These are phyloP conservation scores for Atalantia buxifolia DNA, from an alignment of 345 rosid species.

Conservation along the genomic window DNA sequence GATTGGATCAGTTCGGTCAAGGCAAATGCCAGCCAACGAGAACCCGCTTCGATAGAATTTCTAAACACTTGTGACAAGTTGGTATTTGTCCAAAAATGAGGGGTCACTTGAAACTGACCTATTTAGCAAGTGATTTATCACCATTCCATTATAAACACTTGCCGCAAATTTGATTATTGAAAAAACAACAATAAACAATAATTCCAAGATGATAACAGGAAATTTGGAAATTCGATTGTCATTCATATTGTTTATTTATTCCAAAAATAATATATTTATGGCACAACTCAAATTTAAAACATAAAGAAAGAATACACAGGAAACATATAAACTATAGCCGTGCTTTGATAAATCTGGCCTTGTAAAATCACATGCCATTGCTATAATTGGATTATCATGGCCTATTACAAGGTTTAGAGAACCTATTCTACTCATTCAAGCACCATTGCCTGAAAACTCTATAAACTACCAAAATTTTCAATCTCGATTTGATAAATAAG, in stretches of 20 bases:
- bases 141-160: neutral
- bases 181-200: neutral
- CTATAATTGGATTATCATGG: neutral
- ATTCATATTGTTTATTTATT: neutral
- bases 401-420: neutral
- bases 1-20: neutral
- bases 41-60: neutral
- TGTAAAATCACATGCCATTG: neutral
- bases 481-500: neutral
- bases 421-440: slow-evolving; percentile 1
- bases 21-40: neutral
- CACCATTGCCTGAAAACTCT: slow-evolving; percentile 3
- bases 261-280: neutral
- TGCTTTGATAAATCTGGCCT: neutral
- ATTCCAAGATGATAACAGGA: neutral
- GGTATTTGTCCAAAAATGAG: neutral
- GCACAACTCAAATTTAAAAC: neutral
- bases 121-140: too few species aligned
- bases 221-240: neutral
- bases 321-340: neutral
- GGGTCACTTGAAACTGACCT: neutral
- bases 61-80: neutral
- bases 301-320: neutral
- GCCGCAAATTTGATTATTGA: neutral
- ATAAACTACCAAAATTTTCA: neutral